A percentile compares a stretch with the other conserved stretches of the same genome.
phyloP scores from a whole-genome alignment of 768 basidiomycete species.

The Tulasnella sp. region DNA sequence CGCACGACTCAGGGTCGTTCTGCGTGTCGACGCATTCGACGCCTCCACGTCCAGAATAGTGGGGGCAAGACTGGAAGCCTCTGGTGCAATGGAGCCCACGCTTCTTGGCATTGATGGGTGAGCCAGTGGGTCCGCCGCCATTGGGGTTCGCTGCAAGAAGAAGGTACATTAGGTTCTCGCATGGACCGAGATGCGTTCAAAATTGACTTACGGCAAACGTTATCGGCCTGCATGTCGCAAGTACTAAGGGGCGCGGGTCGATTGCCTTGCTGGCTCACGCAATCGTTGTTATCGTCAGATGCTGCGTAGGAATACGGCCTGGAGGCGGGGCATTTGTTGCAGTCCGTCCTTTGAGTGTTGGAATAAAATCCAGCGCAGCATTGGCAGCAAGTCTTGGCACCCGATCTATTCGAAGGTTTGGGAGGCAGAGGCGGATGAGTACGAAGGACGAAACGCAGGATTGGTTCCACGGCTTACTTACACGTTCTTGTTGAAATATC shows the following conservation, averaged over 20 bases:
- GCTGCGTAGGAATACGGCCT: not conserved
- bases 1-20: constrained; percentile 18
- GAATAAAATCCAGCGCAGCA: not conserved
- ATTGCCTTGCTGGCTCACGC: not conserved
- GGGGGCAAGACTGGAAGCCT: constrained; percentile 8
- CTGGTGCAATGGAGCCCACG: not conserved
- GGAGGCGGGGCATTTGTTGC: not conserved
- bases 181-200: not conserved
- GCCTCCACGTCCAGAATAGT: not conserved
- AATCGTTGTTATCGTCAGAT: not conserved
- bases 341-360: not conserved
- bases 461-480: not conserved
- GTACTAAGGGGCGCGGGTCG: not conserved
- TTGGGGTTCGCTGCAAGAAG: not conserved
- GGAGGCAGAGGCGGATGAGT: not conserved
- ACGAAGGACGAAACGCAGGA: not conserved
- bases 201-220: not conserved
- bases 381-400: not conserved
- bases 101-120: not conserved
- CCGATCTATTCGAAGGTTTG: not conserved
- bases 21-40: constrained; percentile 18
- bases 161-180: not conserved
- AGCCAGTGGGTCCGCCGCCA: not conserved
- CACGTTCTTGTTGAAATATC: not conserved
- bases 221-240: not conserved